Evolutionary conservation across 2,329 filamentous ascomycete species (phyloP).

Genomic region (Cladophialophora psammophila): DNA sequence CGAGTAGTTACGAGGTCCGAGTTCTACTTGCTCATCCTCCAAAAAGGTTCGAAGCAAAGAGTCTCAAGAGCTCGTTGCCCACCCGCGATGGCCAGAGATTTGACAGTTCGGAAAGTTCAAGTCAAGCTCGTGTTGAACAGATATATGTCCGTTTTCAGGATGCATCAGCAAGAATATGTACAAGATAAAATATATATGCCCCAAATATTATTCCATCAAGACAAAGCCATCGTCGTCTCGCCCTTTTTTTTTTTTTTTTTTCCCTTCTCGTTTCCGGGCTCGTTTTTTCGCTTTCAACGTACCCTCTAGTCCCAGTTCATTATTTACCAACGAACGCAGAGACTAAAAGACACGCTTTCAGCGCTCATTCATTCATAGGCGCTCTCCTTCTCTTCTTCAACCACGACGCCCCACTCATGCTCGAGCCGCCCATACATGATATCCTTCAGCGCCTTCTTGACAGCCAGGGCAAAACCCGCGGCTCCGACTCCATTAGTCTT

Average conservation of each 20-base stretch:
- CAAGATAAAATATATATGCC: background rate
- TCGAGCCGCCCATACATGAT: constrained; percentile 77
- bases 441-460: constrained; percentile 73
- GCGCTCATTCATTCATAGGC: background rate
- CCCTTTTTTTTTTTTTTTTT: background rate
- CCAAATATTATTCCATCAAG: background rate
- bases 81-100: background rate
- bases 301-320: too few species aligned
- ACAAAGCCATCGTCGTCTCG: background rate
- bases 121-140: background rate
- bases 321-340: too few species aligned
- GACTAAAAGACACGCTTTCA: too few species aligned
- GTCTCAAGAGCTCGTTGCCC: background rate
- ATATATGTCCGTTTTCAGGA: background rate
- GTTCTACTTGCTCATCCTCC: background rate
- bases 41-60: background rate
- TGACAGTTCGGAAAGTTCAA: background rate
- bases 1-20: background rate
- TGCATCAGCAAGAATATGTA: background rate
- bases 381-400: constrained; percentile 58
- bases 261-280: too few species aligned
- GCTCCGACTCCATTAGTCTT: constrained; percentile 37
- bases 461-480: constrained; percentile 51
- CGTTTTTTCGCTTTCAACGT: background rate
- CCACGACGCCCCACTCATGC: constrained; percentile 73